Base-by-base conservation (phyloP, 2,329 filamentous ascomycete genomes). In the Fusarium longipes region DNA sequence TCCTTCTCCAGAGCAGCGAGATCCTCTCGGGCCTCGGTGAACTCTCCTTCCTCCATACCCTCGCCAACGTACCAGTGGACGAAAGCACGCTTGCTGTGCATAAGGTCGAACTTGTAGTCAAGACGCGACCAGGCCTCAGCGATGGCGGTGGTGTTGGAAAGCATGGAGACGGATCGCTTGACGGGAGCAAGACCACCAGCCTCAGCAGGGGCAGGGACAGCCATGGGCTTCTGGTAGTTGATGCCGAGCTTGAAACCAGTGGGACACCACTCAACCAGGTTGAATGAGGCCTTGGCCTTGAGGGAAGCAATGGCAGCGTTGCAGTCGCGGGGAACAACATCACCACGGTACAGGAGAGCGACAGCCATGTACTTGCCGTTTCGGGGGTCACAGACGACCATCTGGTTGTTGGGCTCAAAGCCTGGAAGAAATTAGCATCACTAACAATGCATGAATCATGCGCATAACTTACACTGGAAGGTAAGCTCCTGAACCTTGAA, bases 11-110 rank as follows among this genome's bases (percentile, higher is more conserved):
- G 84, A 45, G 92, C 92, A 66, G 92, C 92, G 63, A 96, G 84
- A 78, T 96, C 92, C 83, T 96, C 92, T 72, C 92, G 90, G 65
- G 92, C 92, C 81, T 96, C 92, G 67, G 89, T 91, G 83, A 96
- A 96, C 80, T 96, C 92, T 74, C 92, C 92, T 79, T 96, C 92
- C 83, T 96, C 92, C 92, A 96, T 96, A 82, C 92, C 92, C 82
- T 96, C 92, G 70, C 92, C 92, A 53, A 96, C 92, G 71, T 92
- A 92, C 89, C 89, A 91, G 82, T 92, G 89, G 43, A 91, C 89
- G 73, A 92, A 91, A 62, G 89, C 89, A 70, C 89, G 89, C 86
- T 91, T 91, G 82, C 86, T 89, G 85, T 91, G 91, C 89, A 91
- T 91, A 74, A 91, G 89, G 73, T 91, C 89, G 79, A 92, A 91